Evolutionary conservation across 805 yeast species (phyloP), one percentile per base, ranked within the genome.

Genomic region (Wickerhamiella qilinensis): DNA sequence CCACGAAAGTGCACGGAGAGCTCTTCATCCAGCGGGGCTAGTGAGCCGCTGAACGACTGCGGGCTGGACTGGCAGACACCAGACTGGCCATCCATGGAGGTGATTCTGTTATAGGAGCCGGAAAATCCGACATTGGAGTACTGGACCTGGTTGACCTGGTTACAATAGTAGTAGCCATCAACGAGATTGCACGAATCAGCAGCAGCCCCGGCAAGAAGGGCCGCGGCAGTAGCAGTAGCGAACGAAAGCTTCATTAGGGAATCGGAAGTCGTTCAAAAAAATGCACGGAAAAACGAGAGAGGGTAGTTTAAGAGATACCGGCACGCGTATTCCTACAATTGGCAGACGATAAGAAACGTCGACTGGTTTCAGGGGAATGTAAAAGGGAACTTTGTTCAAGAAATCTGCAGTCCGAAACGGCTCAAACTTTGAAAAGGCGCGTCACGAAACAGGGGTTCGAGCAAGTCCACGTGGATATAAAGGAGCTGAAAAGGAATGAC

Each of bases 1-100:
- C 94, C 94, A 67, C 94, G 77, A 68, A 83, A 79, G 60, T 84
- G 94, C 43, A 84, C 75, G 27, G 93, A 76, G 44, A 84, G 63
- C 60, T 84, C 94, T 65, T 83, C 91, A 59, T 82, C 78, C 45
- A 84, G 66, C 30, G 94, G 94, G 39, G 86, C 61, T 58, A 82
- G 60, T 42, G 71, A 52, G 39, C 94, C 94, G 14, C 76, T 65
- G 67, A 84, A 79, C 7, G 75, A 53, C 30, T 52, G 47, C 18
- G 74, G 40, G 37, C 63, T 50, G 46, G 73, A 76, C n/a, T 78
- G 53, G 67, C 96, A 86, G 27, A 64, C 40, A 57, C 96, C 85
- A 11, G 77, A 52, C 43, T 60, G 43, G 54, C 71, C 74, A 59
- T 77, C 75, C 93, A 91, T 86, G 53, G 58, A 49, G 47, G 86